Conservation (phyloP, 768 basidiomycete species). For the Serendipita indica region DNA sequence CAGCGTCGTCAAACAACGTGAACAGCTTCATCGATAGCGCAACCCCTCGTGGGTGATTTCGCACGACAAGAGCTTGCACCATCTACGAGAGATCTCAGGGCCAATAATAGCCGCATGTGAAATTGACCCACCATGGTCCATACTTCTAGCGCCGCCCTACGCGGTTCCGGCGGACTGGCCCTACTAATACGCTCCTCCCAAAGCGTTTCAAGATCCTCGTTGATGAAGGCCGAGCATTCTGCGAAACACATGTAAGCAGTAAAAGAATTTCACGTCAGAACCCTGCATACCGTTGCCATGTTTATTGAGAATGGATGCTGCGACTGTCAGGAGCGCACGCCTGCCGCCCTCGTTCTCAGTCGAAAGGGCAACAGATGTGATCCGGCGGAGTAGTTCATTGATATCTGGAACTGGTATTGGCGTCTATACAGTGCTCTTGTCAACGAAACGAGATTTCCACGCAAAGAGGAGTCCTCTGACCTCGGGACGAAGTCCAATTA, state of each 20-base stretch:
- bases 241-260: conserved; percentile 9
- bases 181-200: conserved; percentile 36
- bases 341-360: conserved; percentile 19
- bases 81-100: conserved; percentile 33
- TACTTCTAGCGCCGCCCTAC: conserved; percentile 38
- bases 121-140: conserved; percentile 54
- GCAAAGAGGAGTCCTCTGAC: conserved; percentile 28
- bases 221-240: conserved; percentile 38
- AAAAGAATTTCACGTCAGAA: neutral
- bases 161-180: conserved; percentile 19
- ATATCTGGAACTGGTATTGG: conserved; percentile 35
- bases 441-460: too few relatives aligned
- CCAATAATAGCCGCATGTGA: neutral
- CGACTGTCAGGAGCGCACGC: conserved; percentile 19
- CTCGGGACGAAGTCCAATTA: conserved; percentile 52
- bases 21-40: conserved; percentile 51
- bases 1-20: conserved; percentile 48
- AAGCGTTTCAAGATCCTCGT: conserved; percentile 27
- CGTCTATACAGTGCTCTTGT: conserved; percentile 39
- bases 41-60: conserved; percentile 46
- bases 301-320: conserved; percentile 69
- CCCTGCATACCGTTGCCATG: conserved; percentile 42
- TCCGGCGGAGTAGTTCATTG: conserved; percentile 34
- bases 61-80: conserved; percentile 62
- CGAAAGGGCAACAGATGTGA: conserved; percentile 24